Conservation (phyloP, 805 yeast species). For the Zygosaccharomyces pseudorouxii region DNA sequence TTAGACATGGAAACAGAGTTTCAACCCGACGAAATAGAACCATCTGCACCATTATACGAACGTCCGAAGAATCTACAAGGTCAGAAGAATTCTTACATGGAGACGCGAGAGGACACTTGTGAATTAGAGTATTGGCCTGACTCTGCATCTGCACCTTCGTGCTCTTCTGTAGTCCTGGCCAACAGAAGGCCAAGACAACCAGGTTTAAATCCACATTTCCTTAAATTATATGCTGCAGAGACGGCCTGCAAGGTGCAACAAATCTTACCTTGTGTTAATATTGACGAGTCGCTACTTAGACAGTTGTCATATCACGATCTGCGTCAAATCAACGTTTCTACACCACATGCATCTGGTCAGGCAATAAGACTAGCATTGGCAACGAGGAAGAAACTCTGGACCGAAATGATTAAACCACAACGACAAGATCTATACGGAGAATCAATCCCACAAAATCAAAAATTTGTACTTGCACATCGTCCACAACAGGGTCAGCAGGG, state of each 20-base stretch:
- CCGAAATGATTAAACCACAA: slow-evolving; percentile 25
- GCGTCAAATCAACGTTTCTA: slow-evolving; percentile 19
- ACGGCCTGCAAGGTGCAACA: slow-evolving; percentile 22
- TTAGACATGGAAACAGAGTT: slow-evolving; percentile 25
- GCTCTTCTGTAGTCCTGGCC: slow-evolving; percentile 13
- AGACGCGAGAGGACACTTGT: not conserved
- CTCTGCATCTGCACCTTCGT: not conserved
- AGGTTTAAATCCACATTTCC: slow-evolving; percentile 27
- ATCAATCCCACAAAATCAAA: slow-evolving; percentile 25
- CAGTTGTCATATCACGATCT: slow-evolving; percentile 22
- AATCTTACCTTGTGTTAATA: slow-evolving; percentile 29
- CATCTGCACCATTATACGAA: slow-evolving; percentile 23
- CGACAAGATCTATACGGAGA: slow-evolving; percentile 33
- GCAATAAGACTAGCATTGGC: slow-evolving; percentile 30
- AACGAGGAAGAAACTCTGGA: slow-evolving; percentile 32
- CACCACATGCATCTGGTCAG: slow-evolving; percentile 16
- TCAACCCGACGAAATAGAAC: slow-evolving; percentile 16
- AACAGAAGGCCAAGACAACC: slow-evolving; percentile 28
- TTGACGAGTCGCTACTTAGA: slow-evolving; percentile 29
- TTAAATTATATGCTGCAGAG: slow-evolving; percentile 30
- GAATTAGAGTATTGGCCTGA: slow-evolving; percentile 33
- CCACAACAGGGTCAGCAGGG: slow-evolving; percentile 8
- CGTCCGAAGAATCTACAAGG: slow-evolving; percentile 5
- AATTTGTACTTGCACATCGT: slow-evolving; percentile 13
- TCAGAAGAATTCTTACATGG: not conserved